These are phyloP conservation scores for Plasmodium sp. DNA, from an alignment of 169 alveolate genomes.

Conservation along the genomic window DNA sequence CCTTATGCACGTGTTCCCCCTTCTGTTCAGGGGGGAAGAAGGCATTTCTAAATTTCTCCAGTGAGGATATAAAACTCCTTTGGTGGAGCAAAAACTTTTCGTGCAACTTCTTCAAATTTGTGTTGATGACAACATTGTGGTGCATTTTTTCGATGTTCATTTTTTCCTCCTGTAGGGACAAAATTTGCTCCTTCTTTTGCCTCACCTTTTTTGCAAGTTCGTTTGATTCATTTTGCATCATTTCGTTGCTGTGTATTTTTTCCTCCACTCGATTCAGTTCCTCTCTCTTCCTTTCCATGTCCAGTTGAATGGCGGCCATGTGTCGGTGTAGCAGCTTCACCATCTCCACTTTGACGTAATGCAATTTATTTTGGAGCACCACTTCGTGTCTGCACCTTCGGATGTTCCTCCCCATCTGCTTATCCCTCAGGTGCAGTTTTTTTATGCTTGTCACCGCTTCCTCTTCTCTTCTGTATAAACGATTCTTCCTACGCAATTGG, in stretches of 20 bases:
- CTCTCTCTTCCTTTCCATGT: neutral
- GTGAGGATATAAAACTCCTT: neutral
- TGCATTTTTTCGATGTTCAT: conserved; percentile 51
- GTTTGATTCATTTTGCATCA: conserved; percentile 23
- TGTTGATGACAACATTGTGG: conserved; percentile 45
- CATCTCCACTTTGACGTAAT: neutral
- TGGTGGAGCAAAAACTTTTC: conserved; percentile 44
- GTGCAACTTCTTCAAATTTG: conserved; percentile 37
- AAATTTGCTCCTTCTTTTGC: conserved; percentile 46
- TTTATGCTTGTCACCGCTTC: neutral
- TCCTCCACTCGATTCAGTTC: neutral
- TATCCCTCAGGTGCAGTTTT: neutral
- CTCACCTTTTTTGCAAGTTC: conserved; percentile 13
- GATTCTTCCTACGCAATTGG: neutral
- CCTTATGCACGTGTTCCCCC: neutral
- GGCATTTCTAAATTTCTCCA: neutral
- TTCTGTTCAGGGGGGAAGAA: neutral
- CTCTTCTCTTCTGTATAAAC: neutral
- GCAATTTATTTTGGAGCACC: conserved; percentile 10
- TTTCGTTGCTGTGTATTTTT: conserved; percentile 18
- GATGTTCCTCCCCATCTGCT: neutral
- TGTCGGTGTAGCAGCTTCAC: neutral
- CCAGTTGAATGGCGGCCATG: neutral
- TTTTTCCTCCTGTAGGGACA: conserved; percentile 56
- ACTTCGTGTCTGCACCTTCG: conserved; percentile 4